Conservation (phyloP, 2,329 filamentous ascomycete genomes). For the Penicillium capsulatum region DNA sequence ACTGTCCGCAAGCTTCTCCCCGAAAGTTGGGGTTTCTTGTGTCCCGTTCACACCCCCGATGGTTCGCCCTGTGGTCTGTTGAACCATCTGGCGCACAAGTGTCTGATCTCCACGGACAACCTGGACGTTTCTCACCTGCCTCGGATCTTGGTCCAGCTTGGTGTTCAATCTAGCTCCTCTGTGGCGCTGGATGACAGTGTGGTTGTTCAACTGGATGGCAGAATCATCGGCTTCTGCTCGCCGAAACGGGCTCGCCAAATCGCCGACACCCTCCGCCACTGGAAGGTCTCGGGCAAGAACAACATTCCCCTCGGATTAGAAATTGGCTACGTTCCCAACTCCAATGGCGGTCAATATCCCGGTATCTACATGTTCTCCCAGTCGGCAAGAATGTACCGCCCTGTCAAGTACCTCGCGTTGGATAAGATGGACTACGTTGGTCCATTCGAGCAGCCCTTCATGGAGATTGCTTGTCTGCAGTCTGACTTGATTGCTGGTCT, state of each 20-base stretch:
- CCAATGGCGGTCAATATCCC: conserved; percentile 88
- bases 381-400: conserved; percentile 79
- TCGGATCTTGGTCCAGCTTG: conserved; percentile 70
- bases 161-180: conserved; percentile 70
- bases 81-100: conserved; percentile 94
- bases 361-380: conserved; percentile 91
- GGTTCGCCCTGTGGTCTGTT: conserved; percentile 89
- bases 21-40: conserved; percentile 97
- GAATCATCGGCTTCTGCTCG: conserved; percentile 83
- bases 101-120: conserved; percentile 73
- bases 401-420: conserved; percentile 85
- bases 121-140: conserved; percentile 73
- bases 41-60: conserved; percentile 95
- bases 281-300: conserved; percentile 88
- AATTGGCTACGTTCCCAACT: conserved; percentile 84
- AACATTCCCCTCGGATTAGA: conserved; percentile 79
- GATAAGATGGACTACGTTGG: conserved; percentile 85
- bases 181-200: conserved; percentile 79
- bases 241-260: conserved; percentile 77
- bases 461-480: conserved; percentile 93
- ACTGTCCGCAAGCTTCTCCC: conserved; percentile 92
- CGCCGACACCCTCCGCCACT: conserved; percentile 81
- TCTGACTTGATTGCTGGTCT: conserved; percentile 81
- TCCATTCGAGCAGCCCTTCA: conserved; percentile 93
- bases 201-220: conserved; percentile 84